phyloP scores from a whole-genome alignment of 1,139 yeast species.

The Pichia sp. region DNA sequence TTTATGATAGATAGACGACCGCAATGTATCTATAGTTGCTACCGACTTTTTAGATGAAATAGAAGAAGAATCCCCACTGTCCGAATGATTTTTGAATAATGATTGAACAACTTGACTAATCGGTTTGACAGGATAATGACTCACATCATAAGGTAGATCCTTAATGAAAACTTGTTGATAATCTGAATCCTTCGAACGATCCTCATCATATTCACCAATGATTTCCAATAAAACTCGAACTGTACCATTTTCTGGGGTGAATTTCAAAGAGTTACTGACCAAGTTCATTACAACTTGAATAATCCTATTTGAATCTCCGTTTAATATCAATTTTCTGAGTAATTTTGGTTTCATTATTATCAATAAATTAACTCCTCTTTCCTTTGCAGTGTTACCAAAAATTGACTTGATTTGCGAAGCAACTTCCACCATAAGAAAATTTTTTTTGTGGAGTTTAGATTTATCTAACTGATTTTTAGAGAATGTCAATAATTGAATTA shows the following conservation, averaged over 20 bases:
- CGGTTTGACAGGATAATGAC: slow-evolving; percentile 10
- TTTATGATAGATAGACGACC: slow-evolving; percentile 17
- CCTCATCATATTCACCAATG: slow-evolving; percentile 65
- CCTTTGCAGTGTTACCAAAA: slow-evolving; percentile 75
- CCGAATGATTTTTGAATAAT: too few relatives aligned
- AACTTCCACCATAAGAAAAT: slow-evolving; percentile 60
- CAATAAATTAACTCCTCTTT: slow-evolving; percentile 60
- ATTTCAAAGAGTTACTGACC: slow-evolving; percentile 80
- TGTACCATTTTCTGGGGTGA: slow-evolving; percentile 80
- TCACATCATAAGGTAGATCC: slow-evolving; percentile 11
- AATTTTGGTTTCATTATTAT: slow-evolving; percentile 53
- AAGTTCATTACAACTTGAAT: slow-evolving; percentile 83
- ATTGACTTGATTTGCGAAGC: slow-evolving; percentile 82
- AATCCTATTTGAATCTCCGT: slow-evolving; percentile 82
- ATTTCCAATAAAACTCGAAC: slow-evolving; percentile 61
- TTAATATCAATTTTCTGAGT: slow-evolving; percentile 52
- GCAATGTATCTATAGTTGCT: slow-evolving; percentile 18
- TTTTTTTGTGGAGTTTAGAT: slow-evolving; percentile 73
- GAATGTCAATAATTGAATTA: slow-evolving; percentile 83
- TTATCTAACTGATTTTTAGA: slow-evolving; percentile 85
- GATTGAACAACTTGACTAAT: neutral
- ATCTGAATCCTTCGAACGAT: slow-evolving; percentile 27
- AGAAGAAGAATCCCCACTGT: slow-evolving; percentile 4
- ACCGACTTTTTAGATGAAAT: slow-evolving; percentile 2
- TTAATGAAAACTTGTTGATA: slow-evolving; percentile 32